phyloP scores from a whole-genome alignment of 768 basidiomycete genomes.

The Boletus eberwhitei region DNA sequence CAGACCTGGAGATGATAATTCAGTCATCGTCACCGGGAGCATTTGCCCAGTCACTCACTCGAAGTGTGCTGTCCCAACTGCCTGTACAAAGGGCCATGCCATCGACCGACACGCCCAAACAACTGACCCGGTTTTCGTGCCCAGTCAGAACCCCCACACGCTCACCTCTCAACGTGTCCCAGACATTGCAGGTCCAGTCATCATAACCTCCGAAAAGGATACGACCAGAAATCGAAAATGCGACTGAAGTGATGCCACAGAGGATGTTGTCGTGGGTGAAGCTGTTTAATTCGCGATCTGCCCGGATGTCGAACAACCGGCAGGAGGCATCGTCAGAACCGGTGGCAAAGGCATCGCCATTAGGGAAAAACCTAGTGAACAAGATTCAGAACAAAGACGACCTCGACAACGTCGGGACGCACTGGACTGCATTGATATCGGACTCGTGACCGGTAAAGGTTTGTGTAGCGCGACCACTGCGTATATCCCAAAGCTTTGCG shows the following conservation, averaged over 20 bases:
- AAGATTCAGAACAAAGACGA: constrained; percentile 4
- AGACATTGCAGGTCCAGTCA: constrained; percentile 99
- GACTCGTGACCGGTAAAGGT: constrained; percentile 99
- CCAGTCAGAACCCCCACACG: constrained; percentile 96
- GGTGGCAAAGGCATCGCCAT: constrained; percentile 97
- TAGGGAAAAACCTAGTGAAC: constrained; percentile 88
- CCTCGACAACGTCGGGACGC: constrained; percentile 33
- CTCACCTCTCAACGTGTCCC: constrained; percentile 98
- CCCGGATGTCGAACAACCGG: constrained; percentile 95
- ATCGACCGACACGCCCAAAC: constrained; percentile 92
- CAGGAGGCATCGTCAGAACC: constrained; percentile 99
- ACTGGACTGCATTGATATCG: constrained; percentile 99
- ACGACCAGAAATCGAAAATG: constrained; percentile 96
- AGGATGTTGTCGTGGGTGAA: constrained; percentile 99
- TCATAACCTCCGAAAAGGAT: constrained; percentile 99
- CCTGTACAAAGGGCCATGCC: constrained; percentile 99
- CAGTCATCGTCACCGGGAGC: not conserved
- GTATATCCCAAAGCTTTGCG: constrained; percentile 98
- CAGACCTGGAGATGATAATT: constrained; percentile 57
- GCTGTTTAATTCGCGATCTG: constrained; percentile 93
- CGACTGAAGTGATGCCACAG: constrained; percentile 98
- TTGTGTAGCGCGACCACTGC: constrained; percentile 95
- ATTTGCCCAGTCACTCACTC: constrained; percentile 51
- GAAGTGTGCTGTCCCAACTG: constrained; percentile 95
- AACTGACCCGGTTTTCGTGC: constrained; percentile 97